Conservation (phyloP, 139 green algal species). For the Closterium sp. region DNA sequence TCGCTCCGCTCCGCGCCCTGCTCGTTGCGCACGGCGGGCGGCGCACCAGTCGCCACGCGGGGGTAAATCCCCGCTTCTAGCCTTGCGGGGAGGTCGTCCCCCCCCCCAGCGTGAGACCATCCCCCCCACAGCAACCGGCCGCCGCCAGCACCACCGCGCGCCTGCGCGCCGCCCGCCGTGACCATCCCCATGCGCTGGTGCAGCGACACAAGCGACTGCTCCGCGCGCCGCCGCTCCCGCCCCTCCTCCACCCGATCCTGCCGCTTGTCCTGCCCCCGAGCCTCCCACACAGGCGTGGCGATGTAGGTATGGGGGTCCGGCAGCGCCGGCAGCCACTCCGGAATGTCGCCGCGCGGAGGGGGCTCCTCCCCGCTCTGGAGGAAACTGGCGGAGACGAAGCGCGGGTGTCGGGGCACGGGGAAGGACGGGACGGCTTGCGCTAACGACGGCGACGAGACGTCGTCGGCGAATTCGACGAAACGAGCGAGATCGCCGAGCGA, state of each 20-base stretch:
- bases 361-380: slow-evolving; percentile 51
- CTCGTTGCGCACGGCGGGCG: not conserved
- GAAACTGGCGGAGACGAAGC: slow-evolving; percentile 42
- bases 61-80: not conserved
- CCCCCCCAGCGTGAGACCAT: not conserved
- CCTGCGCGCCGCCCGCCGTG: not conserved
- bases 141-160: not conserved
- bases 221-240: slow-evolving; percentile 31
- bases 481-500: slow-evolving; percentile 36
- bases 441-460: slow-evolving; percentile 8
- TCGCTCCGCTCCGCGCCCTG: not conserved
- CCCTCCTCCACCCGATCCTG: slow-evolving; percentile 28
- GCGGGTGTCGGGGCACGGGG: slow-evolving; percentile 4
- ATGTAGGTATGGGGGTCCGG: slow-evolving; percentile 81
- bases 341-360: slow-evolving; percentile 66
- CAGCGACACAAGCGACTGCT: slow-evolving; percentile 38
- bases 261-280: not conserved
- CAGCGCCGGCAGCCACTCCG: slow-evolving; percentile 77
- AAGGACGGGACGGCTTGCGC: slow-evolving; percentile 26
- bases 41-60: not conserved
- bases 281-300: slow-evolving; percentile 50
- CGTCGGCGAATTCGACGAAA: slow-evolving; percentile 28
- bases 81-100: not conserved
- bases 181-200: slow-evolving; percentile 24
- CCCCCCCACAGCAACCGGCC: not conserved